Evolutionary conservation across 2,329 filamentous ascomycete species (phyloP).

Genomic region (Clarireedia sp.): DNA sequence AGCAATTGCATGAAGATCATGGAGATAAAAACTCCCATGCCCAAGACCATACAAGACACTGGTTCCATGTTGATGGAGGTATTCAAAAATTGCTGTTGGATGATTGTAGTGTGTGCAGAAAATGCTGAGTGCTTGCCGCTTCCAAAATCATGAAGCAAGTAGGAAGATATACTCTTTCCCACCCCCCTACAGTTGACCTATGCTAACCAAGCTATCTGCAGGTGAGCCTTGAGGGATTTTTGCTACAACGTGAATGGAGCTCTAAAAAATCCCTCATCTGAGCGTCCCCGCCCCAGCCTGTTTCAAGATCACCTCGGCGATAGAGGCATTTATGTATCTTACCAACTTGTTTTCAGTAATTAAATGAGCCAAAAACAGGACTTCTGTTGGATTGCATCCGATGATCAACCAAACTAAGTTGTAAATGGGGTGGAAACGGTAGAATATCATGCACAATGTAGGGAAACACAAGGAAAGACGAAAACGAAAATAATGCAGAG

Average conservation of each 20-base stretch:
- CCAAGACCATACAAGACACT: constrained; percentile 9
- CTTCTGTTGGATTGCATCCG: background rate
- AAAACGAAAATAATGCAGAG: constrained; percentile 7
- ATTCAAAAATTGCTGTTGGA: background rate
- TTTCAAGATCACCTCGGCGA: background rate
- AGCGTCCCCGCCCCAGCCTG: background rate
- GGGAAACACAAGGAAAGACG: background rate
- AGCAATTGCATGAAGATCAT: constrained; percentile 8
- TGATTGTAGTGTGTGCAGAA: background rate
- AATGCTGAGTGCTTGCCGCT: background rate
- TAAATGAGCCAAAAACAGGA: background rate
- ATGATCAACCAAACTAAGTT: background rate
- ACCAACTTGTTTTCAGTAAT: background rate
- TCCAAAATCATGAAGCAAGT: background rate
- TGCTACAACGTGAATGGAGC: background rate
- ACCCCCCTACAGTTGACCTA: background rate
- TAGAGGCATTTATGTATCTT: background rate
- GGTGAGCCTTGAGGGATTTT: constrained; percentile 5
- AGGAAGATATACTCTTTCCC: constrained; percentile 1
- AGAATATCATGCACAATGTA: background rate
- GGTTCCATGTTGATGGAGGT: constrained; percentile 1
- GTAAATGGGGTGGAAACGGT: background rate
- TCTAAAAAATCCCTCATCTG: constrained; percentile 4
- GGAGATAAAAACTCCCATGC: constrained; percentile 7
- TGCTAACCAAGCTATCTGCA: background rate